Evolutionary conservation across 495 filamentous ascomycete species (phyloP).

Genomic region (Talaromyces trachyspermus): DNA sequence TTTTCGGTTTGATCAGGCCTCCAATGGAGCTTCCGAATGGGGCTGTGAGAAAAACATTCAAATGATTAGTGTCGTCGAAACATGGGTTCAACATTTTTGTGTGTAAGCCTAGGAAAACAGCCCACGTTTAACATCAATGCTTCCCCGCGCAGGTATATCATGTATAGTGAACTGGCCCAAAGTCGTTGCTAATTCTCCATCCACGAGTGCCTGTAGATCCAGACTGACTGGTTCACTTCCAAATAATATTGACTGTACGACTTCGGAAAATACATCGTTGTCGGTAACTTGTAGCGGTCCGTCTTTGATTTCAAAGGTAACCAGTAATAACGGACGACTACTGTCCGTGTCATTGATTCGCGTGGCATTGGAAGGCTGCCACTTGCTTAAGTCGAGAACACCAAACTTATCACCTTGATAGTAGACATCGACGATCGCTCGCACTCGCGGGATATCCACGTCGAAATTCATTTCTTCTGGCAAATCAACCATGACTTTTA

Average conservation of each 20-base stretch:
- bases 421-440: constrained; percentile 68
- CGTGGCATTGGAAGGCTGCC: constrained; percentile 81
- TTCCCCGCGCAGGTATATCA: constrained; percentile 76
- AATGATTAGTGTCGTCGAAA: constrained; percentile 11
- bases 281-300: constrained; percentile 78
- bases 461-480: constrained; percentile 82
- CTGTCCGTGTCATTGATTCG: constrained; percentile 46
- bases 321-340: constrained; percentile 51
- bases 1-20: constrained; percentile 45
- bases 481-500: constrained; percentile 65
- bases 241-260: constrained; percentile 70
- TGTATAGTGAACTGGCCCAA: constrained; percentile 73
- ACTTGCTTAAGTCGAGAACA: constrained; percentile 63
- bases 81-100: no score
- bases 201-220: constrained; percentile 70
- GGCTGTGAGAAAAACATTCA: constrained; percentile 15
- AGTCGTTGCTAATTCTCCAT: constrained; percentile 70
- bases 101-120: constrained; percentile 23
- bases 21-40: constrained; percentile 41
- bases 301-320: constrained; percentile 66
- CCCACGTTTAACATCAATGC: constrained; percentile 82
- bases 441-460: constrained; percentile 65
- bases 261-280: constrained; percentile 60
- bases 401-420: constrained; percentile 72
- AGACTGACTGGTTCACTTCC: constrained; percentile 56